Evolutionary conservation across 2,329 filamentous ascomycete species (phyloP), one percentile per base, ranked within the genome.

Genomic region (Colletotrichum acutatum): DNA sequence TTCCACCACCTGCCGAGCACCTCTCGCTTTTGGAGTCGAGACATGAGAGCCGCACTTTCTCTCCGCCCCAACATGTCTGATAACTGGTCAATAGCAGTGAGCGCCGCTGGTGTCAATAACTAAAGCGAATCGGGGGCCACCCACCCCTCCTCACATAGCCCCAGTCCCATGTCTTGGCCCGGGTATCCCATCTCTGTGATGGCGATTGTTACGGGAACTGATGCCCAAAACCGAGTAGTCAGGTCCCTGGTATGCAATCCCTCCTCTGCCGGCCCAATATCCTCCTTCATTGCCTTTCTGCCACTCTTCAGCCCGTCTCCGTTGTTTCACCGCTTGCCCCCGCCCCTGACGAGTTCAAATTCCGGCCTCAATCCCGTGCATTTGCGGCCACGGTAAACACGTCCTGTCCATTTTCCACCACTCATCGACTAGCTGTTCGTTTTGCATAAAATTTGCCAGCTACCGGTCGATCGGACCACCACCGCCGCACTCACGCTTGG

Each of bases 291-390:
- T 65, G 26, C 56, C 26, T 65, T 70, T 70, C 60, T 73, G 66
- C 71, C 71, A 65, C 26, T 71, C 60, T 52, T 19, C 37, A 32
- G 49, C 16, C 24, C 57, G 19, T 66, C 49, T 14, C 66, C 57
- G 67, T 62, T 37, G 46, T 53, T 42, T 73, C 66, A 66, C 71
- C 71, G 71, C 67, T 66, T 62, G 66, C 61, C 67, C 71, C 69
- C 66, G 49, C 66, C 67, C 71, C 61, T 66, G 66, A 19, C 56
- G 71, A 71, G 66, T 71, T 73, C 71, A 73, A 57, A 73, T 71
- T 73, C 62, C 66, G 66, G 24, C 67, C 71, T 60, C 57, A 54
- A 71, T 71, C 71, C 71, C 60, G 71, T 49, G 37, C 54, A 49
- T 49, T 49, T 49, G 42, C 70, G 22, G 24, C 22, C 32, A n/a